Percentiles rank a stretch among this genome's conserved stretches.
Conservation (phyloP, 768 basidiomycete genomes). For the Royoungia palumana region DNA sequence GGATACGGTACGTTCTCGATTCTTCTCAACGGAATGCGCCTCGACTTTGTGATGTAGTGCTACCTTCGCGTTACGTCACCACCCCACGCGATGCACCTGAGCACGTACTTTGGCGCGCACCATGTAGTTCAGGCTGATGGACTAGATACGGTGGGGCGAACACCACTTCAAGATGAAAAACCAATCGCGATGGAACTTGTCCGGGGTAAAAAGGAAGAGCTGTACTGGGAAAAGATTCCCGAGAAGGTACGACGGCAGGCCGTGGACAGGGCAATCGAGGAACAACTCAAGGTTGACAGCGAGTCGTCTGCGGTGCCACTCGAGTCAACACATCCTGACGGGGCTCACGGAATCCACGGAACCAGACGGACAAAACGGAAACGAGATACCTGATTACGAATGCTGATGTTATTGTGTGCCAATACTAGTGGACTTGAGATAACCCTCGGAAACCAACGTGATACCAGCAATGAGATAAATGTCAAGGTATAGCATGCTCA, state of each 20-base stretch:
- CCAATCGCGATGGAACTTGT: slow-evolving; percentile 54
- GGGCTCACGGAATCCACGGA: not conserved
- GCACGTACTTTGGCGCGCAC: slow-evolving; percentile 40
- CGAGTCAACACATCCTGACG: not conserved
- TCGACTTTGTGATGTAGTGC: slow-evolving; percentile 44
- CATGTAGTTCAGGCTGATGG: slow-evolving; percentile 45
- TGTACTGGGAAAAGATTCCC: slow-evolving; percentile 82
- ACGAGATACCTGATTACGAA: slow-evolving; percentile 3
- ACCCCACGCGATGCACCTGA: slow-evolving; percentile 41
- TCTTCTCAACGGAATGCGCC: not conserved
- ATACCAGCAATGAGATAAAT: slow-evolving; percentile 5
- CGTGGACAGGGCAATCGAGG: slow-evolving; percentile 42
- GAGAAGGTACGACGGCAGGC: slow-evolving; percentile 66
- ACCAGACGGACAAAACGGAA: slow-evolving; percentile 16
- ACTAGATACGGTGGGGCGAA: slow-evolving; percentile 50
- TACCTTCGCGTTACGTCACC: slow-evolving; percentile 64
- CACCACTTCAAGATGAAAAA: slow-evolving; percentile 13
- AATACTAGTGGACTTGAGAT: too few relatives aligned
- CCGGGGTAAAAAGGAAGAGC: slow-evolving; percentile 56
- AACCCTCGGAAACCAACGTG: not conserved
- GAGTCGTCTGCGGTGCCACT: slow-evolving; percentile 3
- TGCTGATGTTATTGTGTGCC: not conserved
- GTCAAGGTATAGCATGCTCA: not conserved
- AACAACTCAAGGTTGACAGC: not conserved
- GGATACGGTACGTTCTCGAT: slow-evolving; percentile 50